A percentile compares a stretch with the other conserved stretches of the same genome.
phyloP scores from a whole-genome alignment of 495 filamentous ascomycete species.

The Podospora pseudocomata region DNA sequence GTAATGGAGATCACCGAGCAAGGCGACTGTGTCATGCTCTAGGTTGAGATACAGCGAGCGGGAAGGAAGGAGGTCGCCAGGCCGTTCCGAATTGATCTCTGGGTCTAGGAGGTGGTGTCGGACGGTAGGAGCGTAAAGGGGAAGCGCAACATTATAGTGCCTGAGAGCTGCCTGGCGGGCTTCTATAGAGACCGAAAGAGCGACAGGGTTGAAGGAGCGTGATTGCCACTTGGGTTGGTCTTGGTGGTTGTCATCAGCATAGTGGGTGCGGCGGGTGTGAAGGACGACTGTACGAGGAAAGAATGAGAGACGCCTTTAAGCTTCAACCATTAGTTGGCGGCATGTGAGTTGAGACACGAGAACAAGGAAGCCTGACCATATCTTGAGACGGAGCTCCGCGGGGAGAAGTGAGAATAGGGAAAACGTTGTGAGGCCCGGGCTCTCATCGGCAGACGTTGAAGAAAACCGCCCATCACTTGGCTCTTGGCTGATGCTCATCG shows the following conservation, averaged over 20 bases:
- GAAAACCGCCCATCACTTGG: not conserved
- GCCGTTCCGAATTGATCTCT: constrained; percentile 12
- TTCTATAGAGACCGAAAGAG: constrained; percentile 31
- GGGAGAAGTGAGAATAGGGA: constrained; percentile 34
- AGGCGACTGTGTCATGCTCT: constrained; percentile 28
- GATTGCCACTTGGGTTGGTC: constrained; percentile 29
- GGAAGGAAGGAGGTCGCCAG: constrained; percentile 15
- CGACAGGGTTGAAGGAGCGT: constrained; percentile 31
- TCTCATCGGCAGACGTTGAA: not conserved
- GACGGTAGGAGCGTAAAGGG: constrained; percentile 19
- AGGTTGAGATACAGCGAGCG: constrained; percentile 32
- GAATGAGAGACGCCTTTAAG: constrained; percentile 26
- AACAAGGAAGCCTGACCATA: constrained; percentile 23
- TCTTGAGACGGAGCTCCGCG: constrained; percentile 36
- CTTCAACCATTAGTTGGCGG: not conserved
- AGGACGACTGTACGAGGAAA: constrained; percentile 34
- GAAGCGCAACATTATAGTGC: constrained; percentile 32
- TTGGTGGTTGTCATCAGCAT: constrained; percentile 21
- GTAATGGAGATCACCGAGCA: constrained; percentile 29
- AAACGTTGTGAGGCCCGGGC: constrained; percentile 17
- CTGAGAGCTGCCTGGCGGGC: constrained; percentile 30
- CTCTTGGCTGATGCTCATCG: too few species aligned
- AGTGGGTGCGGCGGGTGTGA: constrained; percentile 30
- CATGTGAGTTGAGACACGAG: not conserved
- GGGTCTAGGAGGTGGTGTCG: not conserved